Evolutionary conservation across 2,329 filamentous ascomycete genomes (phyloP).

Genomic region (Aspergillaceae sp.): DNA sequence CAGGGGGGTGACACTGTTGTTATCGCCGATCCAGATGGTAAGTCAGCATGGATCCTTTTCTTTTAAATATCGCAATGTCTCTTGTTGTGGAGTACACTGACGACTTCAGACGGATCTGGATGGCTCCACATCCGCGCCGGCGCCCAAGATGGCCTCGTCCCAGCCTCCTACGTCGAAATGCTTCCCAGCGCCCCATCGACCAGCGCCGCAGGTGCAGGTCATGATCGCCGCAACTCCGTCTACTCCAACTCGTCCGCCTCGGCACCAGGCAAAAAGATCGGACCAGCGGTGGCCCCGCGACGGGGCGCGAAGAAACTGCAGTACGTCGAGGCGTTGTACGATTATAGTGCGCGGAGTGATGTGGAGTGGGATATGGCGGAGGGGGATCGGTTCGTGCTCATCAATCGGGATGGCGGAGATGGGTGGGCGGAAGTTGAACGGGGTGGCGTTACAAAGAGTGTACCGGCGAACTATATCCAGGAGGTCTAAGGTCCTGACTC

Average conservation of each 20-base stretch:
- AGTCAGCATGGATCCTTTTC: slow-evolving; percentile 26
- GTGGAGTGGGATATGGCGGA: slow-evolving; percentile 83
- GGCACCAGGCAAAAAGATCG: slow-evolving; percentile 65
- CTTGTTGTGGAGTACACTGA: slow-evolving; percentile 3
- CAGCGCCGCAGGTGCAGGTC: slow-evolving; percentile 19
- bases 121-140: slow-evolving; percentile 80
- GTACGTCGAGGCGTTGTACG: slow-evolving; percentile 88
- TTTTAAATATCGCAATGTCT: neutral
- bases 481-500: slow-evolving; percentile 43
- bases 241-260: slow-evolving; percentile 73
- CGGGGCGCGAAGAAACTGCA: slow-evolving; percentile 87
- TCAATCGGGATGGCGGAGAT: slow-evolving; percentile 81
- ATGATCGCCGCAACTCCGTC: slow-evolving; percentile 59
- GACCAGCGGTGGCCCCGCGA: slow-evolving; percentile 81
- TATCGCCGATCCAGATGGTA: slow-evolving; percentile 82
- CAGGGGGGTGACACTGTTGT: slow-evolving; percentile 68
- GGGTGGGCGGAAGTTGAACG: slow-evolving; percentile 97
- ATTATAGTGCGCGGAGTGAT: slow-evolving; percentile 78
- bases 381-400: slow-evolving; percentile 83
- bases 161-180: slow-evolving; percentile 73
- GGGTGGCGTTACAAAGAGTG: slow-evolving; percentile 74
- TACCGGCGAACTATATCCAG: slow-evolving; percentile 89
- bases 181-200: slow-evolving; percentile 41
- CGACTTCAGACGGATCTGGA: slow-evolving; percentile 65
- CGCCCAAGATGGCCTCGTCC: slow-evolving; percentile 71